Base-by-base conservation (phyloP, 2,329 filamentous ascomycete species). In the Byssoonygena ceratinophila region DNA sequence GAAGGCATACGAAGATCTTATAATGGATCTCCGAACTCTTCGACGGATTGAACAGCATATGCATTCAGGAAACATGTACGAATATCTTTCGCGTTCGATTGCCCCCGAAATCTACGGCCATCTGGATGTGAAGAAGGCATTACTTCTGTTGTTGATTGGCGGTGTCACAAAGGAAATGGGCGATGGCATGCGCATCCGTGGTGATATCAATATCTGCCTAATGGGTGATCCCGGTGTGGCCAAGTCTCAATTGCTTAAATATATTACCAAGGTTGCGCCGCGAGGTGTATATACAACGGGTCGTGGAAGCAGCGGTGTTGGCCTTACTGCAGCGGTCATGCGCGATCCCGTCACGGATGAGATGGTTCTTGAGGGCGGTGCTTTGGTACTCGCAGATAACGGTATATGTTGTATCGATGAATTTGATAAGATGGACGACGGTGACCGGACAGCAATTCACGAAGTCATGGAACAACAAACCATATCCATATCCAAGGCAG, bases 211-310 rank as follows among this genome's bases (percentile, higher is more conserved):
- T 72, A 84, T 98, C 57, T 97, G 92, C 68, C 74, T 98, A 64
- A 98, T 98, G 92, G 92, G 92, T 77, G 92, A 98, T 65, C 92
- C 92, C 66, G 92, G 92, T 87, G 92, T 98, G 66, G 92, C 92
- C 73, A 98, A 98, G 74, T 98, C 92, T 34, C 92, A 98, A 74
- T 75, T 98, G 59, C 79, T 98, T 59, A 97, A 96, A 72, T 98
- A 98, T 69, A 97, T 98, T 66, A 88, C 89, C 59, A 97, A 98
- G 73, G 92, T 98, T 27, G 91, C 92, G 1, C 92, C 92, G 56
- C 87, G 92, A 57, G 90, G 89, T 60, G 83, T 90, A 47, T 90
- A 89, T 69, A 90, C 85, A 1, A 88, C 84, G 55, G 85, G 85
- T 63, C 85, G 87, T 65, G 85, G 85, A 61, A 87, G 84, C 55